Evolutionary conservation across 1,139 yeast genomes (phyloP).

Genomic region (Pneumocystis carinii): DNA sequence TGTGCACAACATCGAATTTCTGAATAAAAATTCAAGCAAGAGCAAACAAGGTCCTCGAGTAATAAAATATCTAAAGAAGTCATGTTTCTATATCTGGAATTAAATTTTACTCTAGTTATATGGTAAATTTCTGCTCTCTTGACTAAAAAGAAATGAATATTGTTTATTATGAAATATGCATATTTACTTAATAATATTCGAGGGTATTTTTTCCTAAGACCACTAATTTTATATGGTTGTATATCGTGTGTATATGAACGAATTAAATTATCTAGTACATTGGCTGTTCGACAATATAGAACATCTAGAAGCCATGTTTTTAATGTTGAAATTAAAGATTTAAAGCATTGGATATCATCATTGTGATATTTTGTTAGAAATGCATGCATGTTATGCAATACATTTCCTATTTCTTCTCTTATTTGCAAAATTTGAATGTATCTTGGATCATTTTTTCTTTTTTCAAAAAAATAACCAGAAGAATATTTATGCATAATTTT

Average conservation of each 20-base stretch:
- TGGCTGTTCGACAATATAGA: slow-evolving; percentile 57
- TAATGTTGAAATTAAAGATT: slow-evolving; percentile 48
- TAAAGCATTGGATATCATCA: slow-evolving; percentile 57
- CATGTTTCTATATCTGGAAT: slow-evolving; percentile 61
- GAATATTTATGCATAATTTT: slow-evolving; percentile 24
- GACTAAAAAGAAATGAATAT: slow-evolving; percentile 38
- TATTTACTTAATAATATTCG: slow-evolving; percentile 26
- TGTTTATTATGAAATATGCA: neutral
- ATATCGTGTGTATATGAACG: slow-evolving; percentile 35
- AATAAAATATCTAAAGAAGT: slow-evolving; percentile 51
- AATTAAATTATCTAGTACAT: slow-evolving; percentile 35
- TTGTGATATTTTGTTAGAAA: slow-evolving; percentile 38
- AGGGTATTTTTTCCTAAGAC: slow-evolving; percentile 57
- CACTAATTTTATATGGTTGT: slow-evolving; percentile 33
- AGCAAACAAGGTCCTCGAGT: slow-evolving; percentile 50
- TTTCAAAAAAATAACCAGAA: slow-evolving; percentile 38
- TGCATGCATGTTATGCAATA: slow-evolving; percentile 45
- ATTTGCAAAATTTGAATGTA: slow-evolving; percentile 49
- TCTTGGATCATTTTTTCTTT: slow-evolving; percentile 36
- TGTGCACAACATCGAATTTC: slow-evolving; percentile 62
- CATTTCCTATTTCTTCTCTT: slow-evolving; percentile 48
- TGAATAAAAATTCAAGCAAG: slow-evolving; percentile 58
- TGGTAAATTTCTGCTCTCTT: slow-evolving; percentile 68
- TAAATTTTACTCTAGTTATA: slow-evolving; percentile 56
- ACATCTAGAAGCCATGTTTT: slow-evolving; percentile 77